A percentile compares a stretch with the other conserved stretches of the same genome.
Conservation (phyloP, 2,329 filamentous ascomycete species). For the Biscogniauxia mediterranea region DNA sequence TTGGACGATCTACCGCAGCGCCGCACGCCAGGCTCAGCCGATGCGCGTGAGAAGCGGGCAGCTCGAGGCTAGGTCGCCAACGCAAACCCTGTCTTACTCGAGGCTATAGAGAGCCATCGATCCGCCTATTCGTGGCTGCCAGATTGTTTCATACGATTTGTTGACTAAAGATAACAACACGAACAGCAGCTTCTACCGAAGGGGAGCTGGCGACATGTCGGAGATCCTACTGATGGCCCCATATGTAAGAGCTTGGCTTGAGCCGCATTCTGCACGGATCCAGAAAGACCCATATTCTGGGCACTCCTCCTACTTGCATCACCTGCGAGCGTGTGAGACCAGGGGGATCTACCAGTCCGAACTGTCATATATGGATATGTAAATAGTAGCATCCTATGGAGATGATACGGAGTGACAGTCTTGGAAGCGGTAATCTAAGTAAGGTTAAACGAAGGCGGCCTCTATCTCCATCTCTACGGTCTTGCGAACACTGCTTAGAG, state of each 20-base stretch:
- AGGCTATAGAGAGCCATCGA: constrained; percentile 12
- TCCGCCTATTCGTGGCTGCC: constrained; percentile 8
- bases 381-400: not conserved
- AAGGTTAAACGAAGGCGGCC: not conserved
- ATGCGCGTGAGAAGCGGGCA: constrained; percentile 6
- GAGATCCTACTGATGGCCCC: constrained; percentile 13
- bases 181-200: constrained; percentile 15
- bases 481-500: not conserved
- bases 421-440: not conserved
- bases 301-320: not conserved
- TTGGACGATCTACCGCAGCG: constrained; percentile 7
- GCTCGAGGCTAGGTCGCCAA: constrained; percentile 16
- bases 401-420: not conserved
- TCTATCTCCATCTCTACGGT: constrained; percentile 3
- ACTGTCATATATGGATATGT: not conserved
- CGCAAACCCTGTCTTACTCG: constrained; percentile 14
- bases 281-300: not conserved
- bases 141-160: constrained; percentile 16
- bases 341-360: not conserved
- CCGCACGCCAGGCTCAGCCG: not conserved
- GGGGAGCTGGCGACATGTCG: constrained; percentile 11
- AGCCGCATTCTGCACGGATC: constrained; percentile 15
- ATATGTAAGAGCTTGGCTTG: constrained; percentile 18
- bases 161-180: constrained; percentile 7
- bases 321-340: not conserved